Base-by-base conservation (phyloP, 2,329 filamentous ascomycete genomes). In the Dactylellina drechsleri region DNA sequence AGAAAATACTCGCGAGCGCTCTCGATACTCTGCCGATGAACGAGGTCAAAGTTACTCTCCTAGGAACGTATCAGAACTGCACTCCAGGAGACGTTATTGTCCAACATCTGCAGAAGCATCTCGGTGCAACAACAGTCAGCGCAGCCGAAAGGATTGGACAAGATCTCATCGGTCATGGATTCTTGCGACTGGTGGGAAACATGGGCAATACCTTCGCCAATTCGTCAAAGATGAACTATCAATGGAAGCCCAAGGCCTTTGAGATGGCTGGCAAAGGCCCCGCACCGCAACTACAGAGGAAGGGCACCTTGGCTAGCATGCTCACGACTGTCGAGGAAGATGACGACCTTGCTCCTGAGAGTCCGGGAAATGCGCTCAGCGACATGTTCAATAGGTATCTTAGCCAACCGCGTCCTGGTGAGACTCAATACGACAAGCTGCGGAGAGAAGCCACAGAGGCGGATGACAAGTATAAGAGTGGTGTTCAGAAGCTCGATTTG, bases 181-280 rank as follows among this genome's bases (percentile, higher is more conserved):
- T 97, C 81, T 84, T 99, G 80, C 89, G 95, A 60, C 85, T 99
- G 62, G 88, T 99, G 76, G 95, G 95, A 77, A 97, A 95, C 79
- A 93, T 99, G 64, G 95, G 95, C 75, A 98, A 88, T 83, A 92
- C 91, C 0, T 99, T 99, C 81, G 93, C 94, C 79, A 99, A 99
- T 83, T 98, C 93, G 85, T 97, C 93, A 77, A 92, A 91, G 83
- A 91, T 98, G 89, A 94, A 92, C 81, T 99, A 99, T 82, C 95
- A 99, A 82, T 99, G 95, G 95, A 90, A 92, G 65, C 88, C 93
- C 6, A 96, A 92, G 83, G 90, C 92, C 4, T 99, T 98, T 84
- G 90, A 96, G 80, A 82, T 95, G 67, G 90, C 92, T 26, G 94
- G 93, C 40, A 76, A 76, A 49, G 28, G 18, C 4, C 49, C 56